Base-by-base conservation (phyloP, 176 grass and related monocot species). In the Chrysopogon serrulatus region DNA sequence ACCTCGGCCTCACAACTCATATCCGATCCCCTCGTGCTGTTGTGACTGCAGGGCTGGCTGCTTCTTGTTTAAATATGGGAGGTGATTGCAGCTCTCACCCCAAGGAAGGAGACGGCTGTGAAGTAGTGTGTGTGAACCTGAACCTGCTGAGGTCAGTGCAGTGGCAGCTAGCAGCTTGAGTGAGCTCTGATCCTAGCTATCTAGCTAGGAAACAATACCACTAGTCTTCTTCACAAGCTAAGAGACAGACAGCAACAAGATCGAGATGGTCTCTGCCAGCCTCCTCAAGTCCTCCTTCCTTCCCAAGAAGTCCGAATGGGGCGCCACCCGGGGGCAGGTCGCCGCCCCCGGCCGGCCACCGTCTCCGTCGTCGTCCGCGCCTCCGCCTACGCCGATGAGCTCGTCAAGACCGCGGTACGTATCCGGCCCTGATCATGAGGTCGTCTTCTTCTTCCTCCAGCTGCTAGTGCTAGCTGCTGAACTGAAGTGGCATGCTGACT, bases 241-340 rank as follows among this genome's bases (percentile, higher is more conserved):
- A 2, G 31, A 81, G 23, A 31, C 59, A 56, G 45, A 31, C 4
- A 15, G 56, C 56, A 60, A 60, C 56, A 44, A 14, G 24, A n/a
- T n/a, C n/a, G n/a, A 43, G 40, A 98, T 98, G 95, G 90, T 89
- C 10, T 93, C 95, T 79, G 89, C 90, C 33, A 80, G 90, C 64
- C 79, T 98, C 23, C 88, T 98, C 88, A 95, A 91, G 79, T 95
- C 95, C 59, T 98, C 95, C 34, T 95, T 98, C 90, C 92, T 98
- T 62, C 92, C 92, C 74, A 98, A 85, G 82, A 98, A 85, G 51
- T 24, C 89, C 15, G 90, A 91, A 86, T 98, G 90, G 88, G 82
- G 88, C 79, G 79, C 57, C 6, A 49, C 79, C 61, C 13, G 78
- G n/a, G n/a, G n/a, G 24, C 84, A 87, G n/a, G 33, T 75, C 10